Evolutionary conservation across 352 stramenopile genomes (phyloP).

Genomic region (Pythium vanterpoolii): DNA sequence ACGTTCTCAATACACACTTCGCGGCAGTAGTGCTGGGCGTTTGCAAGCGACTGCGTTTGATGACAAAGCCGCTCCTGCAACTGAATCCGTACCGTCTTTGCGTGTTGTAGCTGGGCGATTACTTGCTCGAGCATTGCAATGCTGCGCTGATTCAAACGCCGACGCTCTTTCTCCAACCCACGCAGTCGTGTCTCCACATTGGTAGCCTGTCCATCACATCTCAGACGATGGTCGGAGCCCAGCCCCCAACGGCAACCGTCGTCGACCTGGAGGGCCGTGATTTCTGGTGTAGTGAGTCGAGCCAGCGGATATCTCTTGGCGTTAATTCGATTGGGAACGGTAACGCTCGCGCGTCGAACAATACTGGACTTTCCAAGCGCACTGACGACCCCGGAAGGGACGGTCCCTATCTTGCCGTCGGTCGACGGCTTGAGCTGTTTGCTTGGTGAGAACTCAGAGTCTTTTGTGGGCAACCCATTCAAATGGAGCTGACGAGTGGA

Average conservation of each 20-base stretch:
- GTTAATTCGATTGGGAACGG: too few species aligned
- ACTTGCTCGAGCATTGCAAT: constrained; percentile 21
- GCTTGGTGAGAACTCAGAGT: too few species aligned
- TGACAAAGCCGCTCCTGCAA: constrained; percentile 7
- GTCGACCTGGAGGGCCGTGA: neutral
- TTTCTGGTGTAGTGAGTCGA: too few species aligned
- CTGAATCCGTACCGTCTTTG: constrained; percentile 1
- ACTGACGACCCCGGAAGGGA: too few species aligned
- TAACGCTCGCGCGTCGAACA: too few species aligned
- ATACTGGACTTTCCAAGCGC: too few species aligned
- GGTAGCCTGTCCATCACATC: neutral
- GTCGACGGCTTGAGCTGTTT: too few species aligned
- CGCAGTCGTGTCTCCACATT: neutral
- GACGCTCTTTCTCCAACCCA: constrained; percentile 15
- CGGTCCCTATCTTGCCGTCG: too few species aligned
- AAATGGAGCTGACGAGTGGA: too few species aligned
- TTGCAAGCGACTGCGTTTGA: constrained; percentile 1
- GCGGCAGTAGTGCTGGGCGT: constrained; percentile 3
- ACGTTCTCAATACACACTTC: constrained; percentile 1
- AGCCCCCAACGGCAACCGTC: neutral
- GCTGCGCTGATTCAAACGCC: constrained; percentile 13
- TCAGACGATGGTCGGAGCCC: neutral
- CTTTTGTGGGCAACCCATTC: too few species aligned
- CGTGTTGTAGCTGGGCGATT: constrained; percentile 13
- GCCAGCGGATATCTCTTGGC: too few species aligned